Conservation (phyloP, 768 basidiomycete genomes). For the Lentinula guzmanii region DNA sequence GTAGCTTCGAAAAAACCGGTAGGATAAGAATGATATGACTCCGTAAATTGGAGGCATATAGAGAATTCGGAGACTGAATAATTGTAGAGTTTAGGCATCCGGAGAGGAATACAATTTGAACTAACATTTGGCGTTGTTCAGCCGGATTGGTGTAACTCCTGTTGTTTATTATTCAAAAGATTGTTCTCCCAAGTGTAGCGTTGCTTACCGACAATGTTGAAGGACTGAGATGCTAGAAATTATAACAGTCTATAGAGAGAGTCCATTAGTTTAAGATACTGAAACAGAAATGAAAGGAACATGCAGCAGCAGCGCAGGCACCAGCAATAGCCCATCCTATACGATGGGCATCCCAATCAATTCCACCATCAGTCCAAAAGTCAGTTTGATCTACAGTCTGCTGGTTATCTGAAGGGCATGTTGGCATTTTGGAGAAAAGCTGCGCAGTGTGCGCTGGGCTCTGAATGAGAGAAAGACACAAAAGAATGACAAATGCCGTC, state of each 20-base stretch:
- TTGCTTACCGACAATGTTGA: slow-evolving; percentile 57
- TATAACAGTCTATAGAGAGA: slow-evolving; percentile 43
- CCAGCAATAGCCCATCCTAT: slow-evolving; percentile 65
- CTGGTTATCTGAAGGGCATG: slow-evolving; percentile 51
- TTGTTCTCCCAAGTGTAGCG: neutral
- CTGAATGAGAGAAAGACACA: neutral
- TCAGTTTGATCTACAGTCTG: slow-evolving; percentile 43
- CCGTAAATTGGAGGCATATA: slow-evolving; percentile 84
- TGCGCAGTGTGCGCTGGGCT: neutral
- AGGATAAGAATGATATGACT: slow-evolving; percentile 81
- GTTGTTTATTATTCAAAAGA: slow-evolving; percentile 1
- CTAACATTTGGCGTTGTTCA: slow-evolving; percentile 80
- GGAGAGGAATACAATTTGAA: slow-evolving; percentile 8
- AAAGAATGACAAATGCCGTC: too few species aligned
- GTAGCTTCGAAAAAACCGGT: slow-evolving; percentile 76
- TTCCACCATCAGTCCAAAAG: slow-evolving; percentile 44
- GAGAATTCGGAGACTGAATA: slow-evolving; percentile 60
- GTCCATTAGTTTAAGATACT: neutral
- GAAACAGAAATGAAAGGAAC: slow-evolving; percentile 14
- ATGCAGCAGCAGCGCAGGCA: slow-evolving; percentile 41
- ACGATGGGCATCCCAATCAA: slow-evolving; percentile 49
- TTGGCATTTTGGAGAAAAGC: neutral
- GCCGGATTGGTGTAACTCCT: slow-evolving; percentile 67
- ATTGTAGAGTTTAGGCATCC: neutral
- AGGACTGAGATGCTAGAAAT: slow-evolving; percentile 52